A percentile compares a stretch with the other conserved stretches of the same genome.
Conservation (phyloP, 495 filamentous ascomycete species). For the Hypoxylon intermedium region DNA sequence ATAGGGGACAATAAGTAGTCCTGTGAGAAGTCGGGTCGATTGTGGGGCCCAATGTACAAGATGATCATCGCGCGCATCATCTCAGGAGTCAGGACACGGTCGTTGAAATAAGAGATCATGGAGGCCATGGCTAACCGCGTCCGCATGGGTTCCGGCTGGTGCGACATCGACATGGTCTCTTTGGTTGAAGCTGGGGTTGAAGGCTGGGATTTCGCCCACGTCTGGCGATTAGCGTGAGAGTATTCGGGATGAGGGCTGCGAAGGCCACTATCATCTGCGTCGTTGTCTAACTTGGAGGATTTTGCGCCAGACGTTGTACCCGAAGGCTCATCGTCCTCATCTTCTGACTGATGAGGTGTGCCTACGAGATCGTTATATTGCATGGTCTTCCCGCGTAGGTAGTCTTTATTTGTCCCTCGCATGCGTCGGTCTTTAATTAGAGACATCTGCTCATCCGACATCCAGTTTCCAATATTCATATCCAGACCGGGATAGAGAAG, state of each 20-base stretch:
- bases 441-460: slow-evolving; percentile 97
- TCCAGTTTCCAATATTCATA: slow-evolving; percentile 98
- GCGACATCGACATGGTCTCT: slow-evolving; percentile 45
- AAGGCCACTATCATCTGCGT: slow-evolving; percentile 20
- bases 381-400: slow-evolving; percentile 78
- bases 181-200: slow-evolving; percentile 20
- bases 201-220: slow-evolving; percentile 44
- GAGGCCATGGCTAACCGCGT: slow-evolving; percentile 89
- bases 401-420: slow-evolving; percentile 75
- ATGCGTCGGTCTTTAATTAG: slow-evolving; percentile 84
- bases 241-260: slow-evolving; percentile 52
- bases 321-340: slow-evolving; percentile 59
- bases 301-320: slow-evolving; percentile 16
- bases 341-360: slow-evolving; percentile 70
- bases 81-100: slow-evolving; percentile 92
- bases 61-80: slow-evolving; percentile 99
- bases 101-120: slow-evolving; percentile 98
- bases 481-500: slow-evolving; percentile 90
- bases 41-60: slow-evolving; percentile 91
- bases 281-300: slow-evolving; percentile 15
- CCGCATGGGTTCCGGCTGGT: slow-evolving; percentile 70
- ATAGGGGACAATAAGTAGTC: slow-evolving; percentile 91
- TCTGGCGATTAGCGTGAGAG: slow-evolving; percentile 49
- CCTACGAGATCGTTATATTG: slow-evolving; percentile 63
- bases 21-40: slow-evolving; percentile 88